Conservation (phyloP, 164 flowering plant species). For the Dillenia turbinata region DNA sequence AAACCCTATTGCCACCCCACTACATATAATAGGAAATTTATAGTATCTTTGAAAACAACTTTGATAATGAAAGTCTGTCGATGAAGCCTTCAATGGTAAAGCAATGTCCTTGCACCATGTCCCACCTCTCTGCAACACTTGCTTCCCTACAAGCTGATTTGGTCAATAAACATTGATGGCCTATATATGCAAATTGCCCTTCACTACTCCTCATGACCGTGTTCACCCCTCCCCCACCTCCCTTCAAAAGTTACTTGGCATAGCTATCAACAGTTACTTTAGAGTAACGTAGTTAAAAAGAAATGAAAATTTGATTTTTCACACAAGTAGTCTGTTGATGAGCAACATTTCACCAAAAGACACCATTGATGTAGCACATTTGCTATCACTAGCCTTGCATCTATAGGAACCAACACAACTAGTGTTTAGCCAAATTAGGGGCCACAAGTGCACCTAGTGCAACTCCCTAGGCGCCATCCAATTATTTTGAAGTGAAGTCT, state of each 20-base stretch:
- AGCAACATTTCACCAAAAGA: no score
- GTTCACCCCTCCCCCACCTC: background rate
- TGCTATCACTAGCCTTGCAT: no score
- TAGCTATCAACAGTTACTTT: no score
- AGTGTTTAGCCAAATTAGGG: no score
- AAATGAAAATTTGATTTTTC: slow-evolving; percentile 10
- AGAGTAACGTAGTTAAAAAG: no score
- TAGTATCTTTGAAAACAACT: slow-evolving; percentile 19
- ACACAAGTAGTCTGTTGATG: background rate
- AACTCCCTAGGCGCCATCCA: no score
- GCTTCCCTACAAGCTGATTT: slow-evolving; percentile 8
- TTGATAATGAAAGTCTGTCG: background rate
- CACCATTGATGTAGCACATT: no score
- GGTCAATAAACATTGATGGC: slow-evolving; percentile 13
- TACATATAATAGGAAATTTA: background rate
- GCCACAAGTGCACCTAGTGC: no score
- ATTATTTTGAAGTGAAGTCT: no score
- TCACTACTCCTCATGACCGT: no score
- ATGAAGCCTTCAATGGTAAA: background rate
- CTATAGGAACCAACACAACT: no score
- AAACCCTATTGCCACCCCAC: slow-evolving; percentile 1
- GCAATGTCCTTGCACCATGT: slow-evolving; percentile 4
- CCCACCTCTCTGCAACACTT: slow-evolving; percentile 2
- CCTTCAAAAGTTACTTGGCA: no score
- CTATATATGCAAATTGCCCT: background rate